Evolutionary conservation across 495 filamentous ascomycete genomes (phyloP).

Genomic region (Aspergillus saccharolyticus): DNA sequence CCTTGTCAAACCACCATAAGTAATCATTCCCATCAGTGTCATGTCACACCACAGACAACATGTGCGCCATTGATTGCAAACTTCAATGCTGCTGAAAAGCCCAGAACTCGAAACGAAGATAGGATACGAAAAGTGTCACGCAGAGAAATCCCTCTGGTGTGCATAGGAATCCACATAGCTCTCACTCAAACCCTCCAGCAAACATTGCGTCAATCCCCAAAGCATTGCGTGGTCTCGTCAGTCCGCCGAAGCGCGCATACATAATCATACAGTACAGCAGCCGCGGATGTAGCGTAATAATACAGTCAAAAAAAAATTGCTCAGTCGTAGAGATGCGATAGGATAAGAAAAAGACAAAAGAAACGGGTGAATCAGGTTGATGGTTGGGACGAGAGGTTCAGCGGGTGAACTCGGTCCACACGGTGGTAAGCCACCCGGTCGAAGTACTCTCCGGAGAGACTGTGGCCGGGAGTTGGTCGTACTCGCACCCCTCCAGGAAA

Average conservation of each 20-base stretch:
- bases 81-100: neutral
- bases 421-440: constrained; percentile 37
- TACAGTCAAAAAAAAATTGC: constrained; percentile 13
- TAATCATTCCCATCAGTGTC: neutral
- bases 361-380: neutral
- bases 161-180: neutral
- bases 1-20: neutral
- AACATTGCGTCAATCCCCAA: constrained; percentile 1
- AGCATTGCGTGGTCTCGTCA: constrained; percentile 15
- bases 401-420: constrained; percentile 36
- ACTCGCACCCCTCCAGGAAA: constrained; percentile 45
- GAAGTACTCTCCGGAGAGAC: constrained; percentile 35
- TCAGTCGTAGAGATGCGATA: constrained; percentile 5
- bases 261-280: constrained; percentile 20
- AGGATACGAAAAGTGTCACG: neutral
- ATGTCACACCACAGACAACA: neutral
- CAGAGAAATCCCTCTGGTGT: neutral
- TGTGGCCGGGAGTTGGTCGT: constrained; percentile 29
- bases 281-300: constrained; percentile 15
- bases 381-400: neutral
- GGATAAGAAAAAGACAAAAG: constrained; percentile 3
- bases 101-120: neutral
- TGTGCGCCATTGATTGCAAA: neutral
- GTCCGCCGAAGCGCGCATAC: constrained; percentile 11
- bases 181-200: neutral